Percentiles rank a stretch among this genome's conserved stretches.
Conservation (phyloP, 2,329 filamentous ascomycete species). For the Pyrenophora tritici-repentis region DNA sequence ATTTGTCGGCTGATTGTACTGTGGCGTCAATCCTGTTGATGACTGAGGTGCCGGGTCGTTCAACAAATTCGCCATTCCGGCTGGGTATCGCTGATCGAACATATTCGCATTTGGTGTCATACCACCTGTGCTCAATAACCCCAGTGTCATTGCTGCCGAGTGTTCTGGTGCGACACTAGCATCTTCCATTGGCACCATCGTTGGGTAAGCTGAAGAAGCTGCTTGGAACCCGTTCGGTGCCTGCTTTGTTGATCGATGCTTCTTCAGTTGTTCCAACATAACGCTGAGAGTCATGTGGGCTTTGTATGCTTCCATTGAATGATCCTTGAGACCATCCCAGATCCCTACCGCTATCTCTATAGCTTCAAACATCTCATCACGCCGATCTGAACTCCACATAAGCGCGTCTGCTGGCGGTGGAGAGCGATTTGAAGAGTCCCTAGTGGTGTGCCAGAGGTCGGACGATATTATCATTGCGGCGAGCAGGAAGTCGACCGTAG, state of each 20-base stretch:
- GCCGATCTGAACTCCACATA: slow-evolving; percentile 55
- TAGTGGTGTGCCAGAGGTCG: slow-evolving; percentile 74
- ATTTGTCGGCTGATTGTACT: slow-evolving; percentile 40
- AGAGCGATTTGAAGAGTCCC: slow-evolving; percentile 47
- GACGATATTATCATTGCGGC: slow-evolving; percentile 83
- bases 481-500: slow-evolving; percentile 82
- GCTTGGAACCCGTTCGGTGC: slow-evolving; percentile 39
- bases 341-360: slow-evolving; percentile 76
- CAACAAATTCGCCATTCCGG: slow-evolving; percentile 46
- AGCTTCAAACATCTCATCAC: slow-evolving; percentile 74
- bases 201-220: slow-evolving; percentile 35
- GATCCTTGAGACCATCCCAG: slow-evolving; percentile 77
- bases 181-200: slow-evolving; percentile 51
- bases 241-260: slow-evolving; percentile 46
- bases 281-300: slow-evolving; percentile 79
- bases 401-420: slow-evolving; percentile 45
- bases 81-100: slow-evolving; percentile 48
- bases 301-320: slow-evolving; percentile 89
- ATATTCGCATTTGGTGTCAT: slow-evolving; percentile 58
- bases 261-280: slow-evolving; percentile 78
- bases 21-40: slow-evolving; percentile 40
- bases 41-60: slow-evolving; percentile 44
- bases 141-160: slow-evolving; percentile 71
- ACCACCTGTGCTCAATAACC: slow-evolving; percentile 67
- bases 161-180: slow-evolving; percentile 65